phyloP scores from a whole-genome alignment of 2,329 filamentous ascomycete genomes.

The Colletotrichum sp. region DNA sequence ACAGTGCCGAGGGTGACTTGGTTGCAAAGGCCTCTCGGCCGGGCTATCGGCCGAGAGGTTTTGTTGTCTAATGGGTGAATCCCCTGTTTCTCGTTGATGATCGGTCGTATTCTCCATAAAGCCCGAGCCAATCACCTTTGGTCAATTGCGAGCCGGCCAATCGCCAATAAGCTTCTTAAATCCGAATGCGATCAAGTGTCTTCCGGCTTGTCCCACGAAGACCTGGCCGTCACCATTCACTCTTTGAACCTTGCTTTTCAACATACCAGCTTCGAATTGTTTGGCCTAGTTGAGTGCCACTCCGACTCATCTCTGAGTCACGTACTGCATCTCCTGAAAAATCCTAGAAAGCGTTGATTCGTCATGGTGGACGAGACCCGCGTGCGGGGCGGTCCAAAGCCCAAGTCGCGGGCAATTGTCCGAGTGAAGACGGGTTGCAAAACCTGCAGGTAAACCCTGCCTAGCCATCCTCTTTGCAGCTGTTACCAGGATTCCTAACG shows the following conservation, averaged over 20 bases:
- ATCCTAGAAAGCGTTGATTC: background rate
- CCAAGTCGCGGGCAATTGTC: background rate
- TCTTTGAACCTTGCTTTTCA: background rate
- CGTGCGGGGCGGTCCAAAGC: background rate
- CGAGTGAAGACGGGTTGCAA: background rate
- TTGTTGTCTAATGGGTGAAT: background rate
- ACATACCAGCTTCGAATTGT: background rate
- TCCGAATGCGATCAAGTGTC: background rate
- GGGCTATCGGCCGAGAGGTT: background rate
- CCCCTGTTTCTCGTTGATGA: background rate
- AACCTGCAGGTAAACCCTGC: background rate
- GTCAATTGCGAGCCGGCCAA: background rate
- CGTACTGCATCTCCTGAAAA: background rate
- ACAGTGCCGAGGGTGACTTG: background rate
- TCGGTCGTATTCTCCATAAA: background rate
- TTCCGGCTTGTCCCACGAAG: background rate
- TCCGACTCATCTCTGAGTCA: background rate
- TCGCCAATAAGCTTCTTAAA: background rate
- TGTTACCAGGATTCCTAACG: background rate
- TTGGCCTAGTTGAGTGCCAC: background rate
- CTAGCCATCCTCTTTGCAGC: background rate
- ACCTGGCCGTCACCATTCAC: background rate
- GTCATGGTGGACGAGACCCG: background rate
- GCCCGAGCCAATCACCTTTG: background rate
- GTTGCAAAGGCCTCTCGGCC: background rate